Evolutionary conservation across 305 asterid genomes (phyloP), one percentile per base, ranked within the genome.

Genomic region (Fraxinus sp.): DNA sequence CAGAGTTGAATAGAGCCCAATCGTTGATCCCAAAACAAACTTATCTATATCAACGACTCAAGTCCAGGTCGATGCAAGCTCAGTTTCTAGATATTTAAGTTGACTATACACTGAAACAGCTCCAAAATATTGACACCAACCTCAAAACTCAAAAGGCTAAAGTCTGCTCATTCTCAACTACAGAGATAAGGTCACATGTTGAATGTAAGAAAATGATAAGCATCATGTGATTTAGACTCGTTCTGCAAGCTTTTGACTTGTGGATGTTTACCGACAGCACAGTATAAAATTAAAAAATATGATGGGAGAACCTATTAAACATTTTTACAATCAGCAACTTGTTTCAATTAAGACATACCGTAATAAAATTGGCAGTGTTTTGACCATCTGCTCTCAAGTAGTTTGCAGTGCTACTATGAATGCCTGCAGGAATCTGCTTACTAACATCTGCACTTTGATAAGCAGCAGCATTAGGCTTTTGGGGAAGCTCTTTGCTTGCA

Each of bases 401-500:
- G 86, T 91, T 89, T 41, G 79, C 71, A 4, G 91, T 88, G 89
- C 90, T 90, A 81, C 93, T 91, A 18, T 86, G 93, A 46, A 92
- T 89, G 80, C 97, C 97, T 26, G 97, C 94, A 46, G 97, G 92
- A 83, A 90, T 77, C 88, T 91, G 97, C 87, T 89, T 87, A 85
- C 72, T 87, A 68, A 87, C 74, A 68, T 92, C 94, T 76, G 82
- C 89, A 11, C 88, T 89, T 84, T 86, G 88, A 75, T 91, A 86
- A 82, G 88, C 76, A 6, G 90, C 72, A 74, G 32, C 90, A 81
- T 81, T 89, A 32, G 86, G 90, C 86, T 89, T 90, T 24, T 87
- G 73, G 3, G 89, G 80, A 80, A 86, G 86, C 59, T 91, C 92
- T 77, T 89, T 83, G 62, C 81, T 79, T 41, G 84, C 80, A 13